phyloP scores from a whole-genome alignment of 352 stramenopile species.

The Pythium utonaiense region DNA sequence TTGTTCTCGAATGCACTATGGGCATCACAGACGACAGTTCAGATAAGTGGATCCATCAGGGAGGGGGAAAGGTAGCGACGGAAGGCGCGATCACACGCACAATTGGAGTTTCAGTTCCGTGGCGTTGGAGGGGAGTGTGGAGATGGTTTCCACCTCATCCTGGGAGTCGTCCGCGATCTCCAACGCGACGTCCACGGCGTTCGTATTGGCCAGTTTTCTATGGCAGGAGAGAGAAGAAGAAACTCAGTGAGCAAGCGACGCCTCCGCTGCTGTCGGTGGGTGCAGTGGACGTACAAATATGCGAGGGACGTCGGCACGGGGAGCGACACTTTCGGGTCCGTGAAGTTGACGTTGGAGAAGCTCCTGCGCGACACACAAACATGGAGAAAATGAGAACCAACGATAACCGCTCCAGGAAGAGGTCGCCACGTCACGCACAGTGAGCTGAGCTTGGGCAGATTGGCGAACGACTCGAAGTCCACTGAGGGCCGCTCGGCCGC shows the following conservation, averaged over 20 bases:
- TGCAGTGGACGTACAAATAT: conserved; percentile 24
- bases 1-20: conserved; percentile 24
- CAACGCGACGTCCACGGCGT: conserved; percentile 17
- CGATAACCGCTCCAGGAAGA: no score
- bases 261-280: background rate
- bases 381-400: background rate
- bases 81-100: no score
- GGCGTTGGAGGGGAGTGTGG: no score
- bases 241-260: background rate
- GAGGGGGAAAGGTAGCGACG: no score
- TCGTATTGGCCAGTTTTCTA: conserved; percentile 23
- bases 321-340: conserved; percentile 10
- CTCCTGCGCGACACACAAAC: conserved; percentile 7
- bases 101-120: no score
- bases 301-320: conserved; percentile 14
- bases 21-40: background rate
- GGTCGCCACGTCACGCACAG: background rate
- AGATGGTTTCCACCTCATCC: no score
- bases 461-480: background rate
- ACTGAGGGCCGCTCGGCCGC: background rate
- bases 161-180: no score
- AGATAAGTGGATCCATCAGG: no score
- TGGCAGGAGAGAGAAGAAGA: background rate
- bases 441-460: background rate
- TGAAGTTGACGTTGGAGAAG: conserved; percentile 30